Percentiles rank a stretch among this genome's conserved stretches.
phyloP scores from a whole-genome alignment of 352 stramenopile species.

The Phytophthora ohioensis region DNA sequence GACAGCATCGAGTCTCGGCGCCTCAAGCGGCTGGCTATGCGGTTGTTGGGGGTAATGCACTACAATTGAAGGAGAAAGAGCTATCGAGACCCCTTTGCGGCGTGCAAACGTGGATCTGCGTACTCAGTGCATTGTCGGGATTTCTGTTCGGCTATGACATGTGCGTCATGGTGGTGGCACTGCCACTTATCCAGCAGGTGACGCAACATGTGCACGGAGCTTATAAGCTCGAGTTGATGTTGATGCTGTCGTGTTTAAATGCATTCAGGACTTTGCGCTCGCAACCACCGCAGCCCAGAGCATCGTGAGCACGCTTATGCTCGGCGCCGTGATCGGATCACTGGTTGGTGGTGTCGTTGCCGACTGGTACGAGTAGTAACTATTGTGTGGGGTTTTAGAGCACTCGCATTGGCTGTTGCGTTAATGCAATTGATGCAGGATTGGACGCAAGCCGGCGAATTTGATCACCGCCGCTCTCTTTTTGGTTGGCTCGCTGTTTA shows the following conservation, averaged over 20 bases:
- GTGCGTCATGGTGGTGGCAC: conserved; percentile 78
- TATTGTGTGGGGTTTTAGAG: background rate
- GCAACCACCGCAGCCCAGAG: conserved; percentile 59
- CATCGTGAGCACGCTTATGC: conserved; percentile 76
- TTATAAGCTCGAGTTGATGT: conserved; percentile 1
- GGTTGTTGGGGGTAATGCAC: conserved; percentile 4
- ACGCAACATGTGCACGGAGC: background rate
- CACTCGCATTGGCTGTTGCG: background rate
- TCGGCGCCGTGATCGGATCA: conserved; percentile 72
- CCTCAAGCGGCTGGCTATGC: conserved; percentile 14
- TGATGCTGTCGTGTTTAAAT: background rate
- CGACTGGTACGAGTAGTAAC: conserved; percentile 45
- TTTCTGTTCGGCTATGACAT: conserved; percentile 84
- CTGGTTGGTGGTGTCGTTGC: conserved; percentile 60
- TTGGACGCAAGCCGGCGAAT: conserved; percentile 72
- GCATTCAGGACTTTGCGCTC: conserved; percentile 55
- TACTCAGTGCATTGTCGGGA: conserved; percentile 70
- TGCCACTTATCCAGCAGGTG: conserved; percentile 71
- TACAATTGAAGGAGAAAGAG: conserved; percentile 10
- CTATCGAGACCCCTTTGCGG: conserved; percentile 12
- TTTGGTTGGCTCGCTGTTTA: conserved; percentile 65
- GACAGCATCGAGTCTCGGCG: conserved; percentile 17
- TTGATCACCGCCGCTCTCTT: conserved; percentile 70
- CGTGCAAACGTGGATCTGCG: conserved; percentile 61
- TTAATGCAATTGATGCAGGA: conserved; percentile 31